A percentile compares a stretch with the other conserved stretches of the same genome.
Conservation (phyloP, 2,329 filamentous ascomycete species). For the Magnaporthiopsis incrustans region DNA sequence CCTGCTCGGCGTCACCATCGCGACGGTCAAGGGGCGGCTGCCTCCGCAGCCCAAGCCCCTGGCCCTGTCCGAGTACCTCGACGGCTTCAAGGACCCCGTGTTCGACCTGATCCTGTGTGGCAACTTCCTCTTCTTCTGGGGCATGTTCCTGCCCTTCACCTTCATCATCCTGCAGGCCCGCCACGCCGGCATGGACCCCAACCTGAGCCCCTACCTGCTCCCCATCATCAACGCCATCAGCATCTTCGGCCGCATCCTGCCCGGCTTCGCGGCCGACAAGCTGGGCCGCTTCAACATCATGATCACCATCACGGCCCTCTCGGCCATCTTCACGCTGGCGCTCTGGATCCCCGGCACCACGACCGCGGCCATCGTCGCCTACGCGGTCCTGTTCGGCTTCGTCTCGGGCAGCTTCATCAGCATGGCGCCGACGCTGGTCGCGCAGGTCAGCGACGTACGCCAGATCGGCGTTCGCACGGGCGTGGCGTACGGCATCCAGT, state of each 20-base stretch:
- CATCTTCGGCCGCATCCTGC: constrained; percentile 43
- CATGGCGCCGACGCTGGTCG: constrained; percentile 47
- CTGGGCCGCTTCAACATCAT: constrained; percentile 31
- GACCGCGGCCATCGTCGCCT: constrained; percentile 50
- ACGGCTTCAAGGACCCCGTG: constrained; percentile 36
- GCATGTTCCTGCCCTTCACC: constrained; percentile 47
- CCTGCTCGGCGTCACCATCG: constrained; percentile 21
- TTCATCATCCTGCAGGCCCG: constrained; percentile 42
- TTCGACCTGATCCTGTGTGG: constrained; percentile 34
- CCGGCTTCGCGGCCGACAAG: constrained; percentile 36
- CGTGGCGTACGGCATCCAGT: constrained; percentile 45
- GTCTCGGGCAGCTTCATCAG: constrained; percentile 55
- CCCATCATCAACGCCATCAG: constrained; percentile 51
- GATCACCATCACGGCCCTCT: constrained; percentile 37
- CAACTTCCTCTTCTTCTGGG: constrained; percentile 48
- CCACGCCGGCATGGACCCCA: constrained; percentile 31
- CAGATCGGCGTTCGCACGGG: constrained; percentile 53
- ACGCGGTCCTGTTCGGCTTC: constrained; percentile 57
- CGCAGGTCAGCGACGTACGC: constrained; percentile 51
- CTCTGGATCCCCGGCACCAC: constrained; percentile 34
- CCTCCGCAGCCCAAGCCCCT: constrained; percentile 30
- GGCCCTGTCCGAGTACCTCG: constrained; percentile 35
- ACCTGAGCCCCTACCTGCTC: constrained; percentile 37
- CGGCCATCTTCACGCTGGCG: constrained; percentile 28
- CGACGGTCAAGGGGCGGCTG: constrained; percentile 27